Conservation (phyloP, 1,284 basidiomycete species). For the Stygiomarasmius scandens region DNA sequence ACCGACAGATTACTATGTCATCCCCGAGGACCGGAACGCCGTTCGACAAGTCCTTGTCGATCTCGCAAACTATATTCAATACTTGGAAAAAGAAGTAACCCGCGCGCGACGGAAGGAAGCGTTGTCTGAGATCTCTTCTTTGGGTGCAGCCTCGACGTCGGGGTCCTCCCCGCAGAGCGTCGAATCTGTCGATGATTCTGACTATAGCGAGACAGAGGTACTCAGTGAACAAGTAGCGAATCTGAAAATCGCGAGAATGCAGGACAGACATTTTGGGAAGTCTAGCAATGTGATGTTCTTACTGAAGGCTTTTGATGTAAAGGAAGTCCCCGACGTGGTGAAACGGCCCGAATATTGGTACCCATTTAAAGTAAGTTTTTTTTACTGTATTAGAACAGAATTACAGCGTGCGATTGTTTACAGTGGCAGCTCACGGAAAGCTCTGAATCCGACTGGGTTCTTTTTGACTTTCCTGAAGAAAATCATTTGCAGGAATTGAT, state of each 20-base stretch:
- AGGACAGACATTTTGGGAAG: not conserved
- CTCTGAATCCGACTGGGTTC: not conserved
- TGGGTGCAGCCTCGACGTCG: not conserved
- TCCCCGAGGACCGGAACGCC: slow-evolving; percentile 15
- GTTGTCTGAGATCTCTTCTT: not conserved
- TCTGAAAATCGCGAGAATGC: not conserved
- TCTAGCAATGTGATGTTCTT: not conserved
- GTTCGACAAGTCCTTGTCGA: slow-evolving; percentile 16
- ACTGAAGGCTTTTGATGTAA: not conserved
- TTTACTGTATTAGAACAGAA: not conserved
- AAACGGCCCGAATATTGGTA: not conserved
- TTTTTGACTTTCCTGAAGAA: slow-evolving; percentile 2
- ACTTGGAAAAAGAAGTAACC: slow-evolving; percentile 19
- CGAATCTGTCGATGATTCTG: not conserved
- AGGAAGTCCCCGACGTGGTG: not conserved
- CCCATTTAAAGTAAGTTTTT: not conserved
- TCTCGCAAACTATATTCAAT: slow-evolving; percentile 18
- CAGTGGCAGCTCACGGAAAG: not conserved
- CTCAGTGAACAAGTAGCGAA: not conserved
- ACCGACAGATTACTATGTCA: no score
- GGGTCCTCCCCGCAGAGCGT: not conserved
- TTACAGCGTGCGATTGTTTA: not conserved
- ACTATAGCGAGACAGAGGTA: not conserved
- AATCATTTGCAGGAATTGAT: slow-evolving; percentile 4
- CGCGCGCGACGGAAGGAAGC: not conserved